Evolutionary conservation across 2,329 filamentous ascomycete genomes (phyloP).

Genomic region (Pestalotiopsis sp.): DNA sequence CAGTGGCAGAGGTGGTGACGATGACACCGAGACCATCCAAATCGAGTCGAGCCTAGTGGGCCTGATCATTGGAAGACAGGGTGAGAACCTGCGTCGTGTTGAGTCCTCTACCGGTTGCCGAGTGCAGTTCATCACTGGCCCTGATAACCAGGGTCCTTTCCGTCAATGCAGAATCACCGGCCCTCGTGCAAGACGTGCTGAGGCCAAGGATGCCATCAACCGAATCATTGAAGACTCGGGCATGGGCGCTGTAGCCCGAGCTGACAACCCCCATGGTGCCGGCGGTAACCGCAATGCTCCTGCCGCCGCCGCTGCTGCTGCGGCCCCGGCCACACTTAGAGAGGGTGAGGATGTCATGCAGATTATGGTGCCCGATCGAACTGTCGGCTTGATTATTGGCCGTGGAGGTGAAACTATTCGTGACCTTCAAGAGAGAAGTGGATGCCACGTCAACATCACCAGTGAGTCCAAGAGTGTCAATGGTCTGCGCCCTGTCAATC

Average conservation of each 20-base stretch:
- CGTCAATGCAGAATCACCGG: constrained; percentile 88
- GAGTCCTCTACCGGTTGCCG: constrained; percentile 81
- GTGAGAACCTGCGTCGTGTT: constrained; percentile 85
- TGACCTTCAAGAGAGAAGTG: constrained; percentile 86
- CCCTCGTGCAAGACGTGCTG: constrained; percentile 68
- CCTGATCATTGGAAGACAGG: constrained; percentile 86
- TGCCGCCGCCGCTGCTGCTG: constrained; percentile 13
- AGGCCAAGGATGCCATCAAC: constrained; percentile 82
- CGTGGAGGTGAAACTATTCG: constrained; percentile 91
- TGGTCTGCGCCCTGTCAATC: constrained; percentile 84
- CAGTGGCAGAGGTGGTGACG: constrained; percentile 57
- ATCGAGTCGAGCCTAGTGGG: constrained; percentile 88
- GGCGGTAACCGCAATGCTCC: constrained; percentile 23
- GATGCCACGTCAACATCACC: constrained; percentile 95
- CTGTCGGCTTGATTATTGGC: constrained; percentile 91
- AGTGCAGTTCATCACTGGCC: constrained; percentile 84
- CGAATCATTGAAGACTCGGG: constrained; percentile 87
- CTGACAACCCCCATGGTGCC: constrained; percentile 30
- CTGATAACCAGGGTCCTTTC: constrained; percentile 70
- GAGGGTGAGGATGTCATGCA: constrained; percentile 86
- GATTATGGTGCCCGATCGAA: constrained; percentile 94
- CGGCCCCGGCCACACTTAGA: constrained; percentile 50
- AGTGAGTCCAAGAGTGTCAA: constrained; percentile 92
- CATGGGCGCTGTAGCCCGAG: constrained; percentile 54
- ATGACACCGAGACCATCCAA: constrained; percentile 79